Base-by-base conservation (phyloP, 805 yeast genomes). In the Dipodascopsis tothii region DNA sequence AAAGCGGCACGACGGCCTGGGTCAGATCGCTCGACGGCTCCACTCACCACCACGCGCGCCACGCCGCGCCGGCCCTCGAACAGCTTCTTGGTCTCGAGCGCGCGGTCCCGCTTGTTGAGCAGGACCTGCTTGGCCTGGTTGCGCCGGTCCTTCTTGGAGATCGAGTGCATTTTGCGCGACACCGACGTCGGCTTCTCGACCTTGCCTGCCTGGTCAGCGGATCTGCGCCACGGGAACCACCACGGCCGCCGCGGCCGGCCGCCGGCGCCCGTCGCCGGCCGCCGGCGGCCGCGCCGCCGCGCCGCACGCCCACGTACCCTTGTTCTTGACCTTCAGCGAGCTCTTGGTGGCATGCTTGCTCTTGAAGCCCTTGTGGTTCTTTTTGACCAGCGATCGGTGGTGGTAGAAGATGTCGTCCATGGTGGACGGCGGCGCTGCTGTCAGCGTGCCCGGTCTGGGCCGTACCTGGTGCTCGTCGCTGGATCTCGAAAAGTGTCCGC, bases 261-360 rank as follows among this genome's bases (percentile, higher is more conserved):
- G n/a, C n/a, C n/a, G n/a, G n/a, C n/a, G n/a, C n/a, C n/a, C n/a
- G n/a, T n/a, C n/a, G n/a, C n/a, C n/a, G n/a, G n/a, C n/a, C n/a
- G n/a, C n/a, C n/a, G n/a, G n/a, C n/a, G n/a, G n/a, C n/a, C n/a
- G n/a, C n/a, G n/a, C n/a, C n/a, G n/a, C n/a, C n/a, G n/a, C n/a
- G 14, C 9, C 9, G 36, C 11, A 33, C 11, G 21, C 11, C 36
- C 18, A 11, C 35, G 16, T 7, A 37, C 57, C 52, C 50, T 68
- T 88, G 56, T 69, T 70, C 46, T 77, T 70, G 52, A 85, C 84
- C 60, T 87, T 94, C 57, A 90, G 64, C 28, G 87, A 77, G 48
- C 95, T 83, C 60, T 92, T 92, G 11, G 94, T 77, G 18, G 95
- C 76, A 69, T 92, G 98, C 60, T 80, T 83, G 2, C 95, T 77